A percentile compares a stretch with the other conserved stretches of the same genome.
These are phyloP conservation scores for Cytospora piceae DNA, from an alignment of 2,329 filamentous ascomycete species.

Conservation along the genomic window DNA sequence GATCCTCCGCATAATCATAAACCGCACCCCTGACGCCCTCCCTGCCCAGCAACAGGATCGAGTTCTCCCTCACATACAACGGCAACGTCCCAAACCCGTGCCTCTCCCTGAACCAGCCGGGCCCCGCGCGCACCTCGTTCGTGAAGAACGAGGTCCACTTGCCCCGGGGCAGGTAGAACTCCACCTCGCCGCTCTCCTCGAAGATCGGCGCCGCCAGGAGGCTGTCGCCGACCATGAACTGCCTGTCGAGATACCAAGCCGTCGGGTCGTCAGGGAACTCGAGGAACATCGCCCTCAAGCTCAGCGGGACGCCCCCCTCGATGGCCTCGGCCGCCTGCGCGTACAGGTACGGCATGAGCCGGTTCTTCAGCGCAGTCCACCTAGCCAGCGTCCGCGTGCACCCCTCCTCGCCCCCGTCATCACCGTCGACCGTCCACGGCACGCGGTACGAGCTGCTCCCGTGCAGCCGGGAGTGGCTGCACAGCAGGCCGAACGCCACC, in stretches of 20 bases:
- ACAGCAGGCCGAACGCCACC: constrained; percentile 76
- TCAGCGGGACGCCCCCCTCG: constrained; percentile 37
- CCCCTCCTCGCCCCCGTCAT: constrained; percentile 58
- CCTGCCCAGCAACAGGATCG: constrained; percentile 51
- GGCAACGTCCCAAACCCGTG: constrained; percentile 63
- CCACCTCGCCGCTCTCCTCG: constrained; percentile 63
- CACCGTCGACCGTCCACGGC: constrained; percentile 73
- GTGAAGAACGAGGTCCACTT: constrained; percentile 54
- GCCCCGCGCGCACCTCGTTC: constrained; percentile 52
- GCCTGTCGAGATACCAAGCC: constrained; percentile 67
- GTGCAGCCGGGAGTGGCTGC: constrained; percentile 71
- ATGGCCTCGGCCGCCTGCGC: constrained; percentile 44
- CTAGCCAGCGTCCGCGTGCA: constrained; percentile 55
- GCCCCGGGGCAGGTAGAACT: constrained; percentile 64
- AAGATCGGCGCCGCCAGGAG: constrained; percentile 69
- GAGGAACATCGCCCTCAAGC: constrained; percentile 67
- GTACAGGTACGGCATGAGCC: constrained; percentile 57
- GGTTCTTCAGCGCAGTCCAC: constrained; percentile 55
- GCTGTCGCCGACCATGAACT: constrained; percentile 73
- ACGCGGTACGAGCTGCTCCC: constrained; percentile 73
- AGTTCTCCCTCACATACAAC: constrained; percentile 60
- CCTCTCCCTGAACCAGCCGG: constrained; percentile 63
- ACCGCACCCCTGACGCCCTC: constrained; percentile 45
- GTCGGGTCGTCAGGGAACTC: constrained; percentile 75
- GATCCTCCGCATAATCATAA: constrained; percentile 51